Conservation (phyloP, 176 grass and related monocot genomes). For the Rhynchospora pubera region DNA sequence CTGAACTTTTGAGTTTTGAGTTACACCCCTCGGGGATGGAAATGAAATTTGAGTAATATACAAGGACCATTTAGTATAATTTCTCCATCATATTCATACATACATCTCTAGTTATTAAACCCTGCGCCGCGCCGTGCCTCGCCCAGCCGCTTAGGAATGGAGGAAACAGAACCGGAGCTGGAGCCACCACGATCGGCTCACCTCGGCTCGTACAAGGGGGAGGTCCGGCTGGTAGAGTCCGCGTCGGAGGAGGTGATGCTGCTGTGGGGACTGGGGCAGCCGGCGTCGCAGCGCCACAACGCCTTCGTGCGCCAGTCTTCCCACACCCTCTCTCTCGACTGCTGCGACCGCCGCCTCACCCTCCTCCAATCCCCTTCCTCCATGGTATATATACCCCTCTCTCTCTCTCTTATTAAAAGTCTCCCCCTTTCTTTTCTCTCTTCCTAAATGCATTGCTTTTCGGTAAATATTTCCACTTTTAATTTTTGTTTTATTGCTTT, state of each 20-base stretch:
- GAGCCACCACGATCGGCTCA: not conserved
- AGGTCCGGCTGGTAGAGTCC: conserved; percentile 30
- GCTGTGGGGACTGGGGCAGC: conserved; percentile 55
- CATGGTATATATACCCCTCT: conserved; percentile 16
- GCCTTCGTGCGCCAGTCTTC: conserved; percentile 53
- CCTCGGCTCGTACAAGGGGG: conserved; percentile 38
- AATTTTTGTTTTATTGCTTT: not conserved
- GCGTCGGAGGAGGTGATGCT: conserved; percentile 65
- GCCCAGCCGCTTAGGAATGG: not conserved
- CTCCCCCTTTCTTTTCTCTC: not conserved
- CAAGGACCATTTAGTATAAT: no score
- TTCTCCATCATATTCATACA: no score
- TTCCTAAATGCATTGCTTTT: not conserved
- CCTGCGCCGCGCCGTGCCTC: not conserved
- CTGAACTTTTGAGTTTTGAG: no score
- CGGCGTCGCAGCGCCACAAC: conserved; percentile 48
- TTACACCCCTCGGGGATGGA: no score
- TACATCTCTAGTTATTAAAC: not conserved
- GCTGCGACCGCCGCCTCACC: conserved; percentile 51
- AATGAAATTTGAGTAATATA: no score
- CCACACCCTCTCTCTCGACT: conserved; percentile 49
- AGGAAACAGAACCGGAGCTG: not conserved
- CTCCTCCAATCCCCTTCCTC: conserved; percentile 72
- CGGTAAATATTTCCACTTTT: not conserved
- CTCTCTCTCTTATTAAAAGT: no score